Evolutionary conservation across 345 rosid genomes (phyloP).

Genomic region (Lepidium africanum): DNA sequence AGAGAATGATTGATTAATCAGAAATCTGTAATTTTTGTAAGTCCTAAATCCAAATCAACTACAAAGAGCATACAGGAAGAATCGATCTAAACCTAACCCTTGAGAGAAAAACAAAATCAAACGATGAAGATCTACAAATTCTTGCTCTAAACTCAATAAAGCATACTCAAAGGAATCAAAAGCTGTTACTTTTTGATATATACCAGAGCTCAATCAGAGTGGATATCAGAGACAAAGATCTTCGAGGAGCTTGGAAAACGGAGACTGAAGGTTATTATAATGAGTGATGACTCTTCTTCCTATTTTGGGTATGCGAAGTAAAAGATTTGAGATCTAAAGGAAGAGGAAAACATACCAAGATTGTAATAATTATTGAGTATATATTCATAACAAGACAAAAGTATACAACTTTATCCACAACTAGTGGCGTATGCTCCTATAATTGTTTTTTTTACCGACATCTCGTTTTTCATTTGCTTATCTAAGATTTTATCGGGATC

Average conservation of each 20-base stretch:
- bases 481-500: slow-evolving; percentile 2
- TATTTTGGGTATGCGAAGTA: slow-evolving; percentile 1
- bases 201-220: neutral
- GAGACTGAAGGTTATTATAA: neutral
- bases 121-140: neutral
- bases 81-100: neutral
- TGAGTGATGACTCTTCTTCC: slow-evolving; percentile 4
- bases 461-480: neutral
- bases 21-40: neutral
- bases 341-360: slow-evolving; percentile 3
- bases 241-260: neutral
- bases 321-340: slow-evolving; percentile 22
- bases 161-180: slow-evolving; percentile 2
- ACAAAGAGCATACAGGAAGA: neutral
- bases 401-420: slow-evolving; percentile 21
- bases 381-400: slow-evolving; percentile 13
- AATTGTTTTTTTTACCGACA: slow-evolving; percentile 1
- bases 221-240: slow-evolving; percentile 3
- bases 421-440: slow-evolving; percentile 17
- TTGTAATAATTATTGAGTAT: slow-evolving; percentile 10
- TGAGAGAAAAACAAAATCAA: neutral
- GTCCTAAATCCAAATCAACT: neutral
- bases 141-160: neutral
- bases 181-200: neutral
- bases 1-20: neutral